Percentiles rank a stretch among this genome's conserved stretches.
phyloP scores from a whole-genome alignment of 169 alveolate species.

The Plasmodium coatneyi region DNA sequence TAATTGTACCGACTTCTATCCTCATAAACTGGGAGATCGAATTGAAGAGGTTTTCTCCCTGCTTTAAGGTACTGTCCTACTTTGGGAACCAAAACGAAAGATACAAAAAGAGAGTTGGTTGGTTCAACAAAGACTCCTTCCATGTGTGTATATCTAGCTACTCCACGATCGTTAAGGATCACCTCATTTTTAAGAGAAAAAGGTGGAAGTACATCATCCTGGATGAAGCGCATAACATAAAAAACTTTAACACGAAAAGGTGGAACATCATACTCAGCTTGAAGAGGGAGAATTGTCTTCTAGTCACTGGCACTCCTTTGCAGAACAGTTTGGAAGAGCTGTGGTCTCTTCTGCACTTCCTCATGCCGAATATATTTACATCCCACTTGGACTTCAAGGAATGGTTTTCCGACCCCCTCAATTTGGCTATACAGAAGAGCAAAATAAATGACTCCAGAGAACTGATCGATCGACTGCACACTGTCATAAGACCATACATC shows the following conservation, averaged over 20 bases:
- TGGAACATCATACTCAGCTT: constrained; percentile 98
- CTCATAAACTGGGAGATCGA: constrained; percentile 99
- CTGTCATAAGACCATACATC: constrained; percentile 97
- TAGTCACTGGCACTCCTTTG: constrained; percentile 99
- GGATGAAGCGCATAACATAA: constrained; percentile 99
- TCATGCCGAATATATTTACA: constrained; percentile 97
- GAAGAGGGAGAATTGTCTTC: constrained; percentile 95
- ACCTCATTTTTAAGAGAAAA: constrained; percentile 94
- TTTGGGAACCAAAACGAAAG: constrained; percentile 93
- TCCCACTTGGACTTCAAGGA: constrained; percentile 95
- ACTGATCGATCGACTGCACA: constrained; percentile 92
- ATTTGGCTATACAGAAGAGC: constrained; percentile 92
- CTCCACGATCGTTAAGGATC: constrained; percentile 95
- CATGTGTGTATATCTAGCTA: constrained; percentile 98
- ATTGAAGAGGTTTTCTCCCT: constrained; percentile 98
- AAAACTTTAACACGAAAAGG: constrained; percentile 97
- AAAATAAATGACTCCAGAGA: constrained; percentile 74
- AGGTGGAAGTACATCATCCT: constrained; percentile 97
- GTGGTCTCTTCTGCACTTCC: constrained; percentile 98
- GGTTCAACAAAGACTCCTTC: constrained; percentile 96
- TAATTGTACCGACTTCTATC: constrained; percentile 99
- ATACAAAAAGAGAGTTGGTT: constrained; percentile 90
- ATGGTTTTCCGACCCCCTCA: constrained; percentile 96
- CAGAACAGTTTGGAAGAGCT: constrained; percentile 98
- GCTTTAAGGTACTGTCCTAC: constrained; percentile 95